Evolutionary conservation across 495 filamentous ascomycete species (phyloP).

Genomic region (Entonaema liquescens): DNA sequence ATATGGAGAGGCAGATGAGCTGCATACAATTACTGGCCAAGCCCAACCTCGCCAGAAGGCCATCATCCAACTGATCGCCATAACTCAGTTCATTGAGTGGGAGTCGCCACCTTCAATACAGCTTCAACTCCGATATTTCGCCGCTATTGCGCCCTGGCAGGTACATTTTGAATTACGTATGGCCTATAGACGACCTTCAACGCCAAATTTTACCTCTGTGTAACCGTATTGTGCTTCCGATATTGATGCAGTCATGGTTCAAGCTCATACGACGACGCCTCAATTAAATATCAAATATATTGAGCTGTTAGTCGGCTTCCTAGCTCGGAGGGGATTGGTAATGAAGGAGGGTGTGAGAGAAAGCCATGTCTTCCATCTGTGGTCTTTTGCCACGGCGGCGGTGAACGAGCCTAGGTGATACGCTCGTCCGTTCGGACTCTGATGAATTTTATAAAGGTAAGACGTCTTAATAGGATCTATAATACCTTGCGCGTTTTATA

Average conservation of each 20-base stretch:
- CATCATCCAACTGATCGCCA: conserved; percentile 12
- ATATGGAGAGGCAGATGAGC: conserved; percentile 19
- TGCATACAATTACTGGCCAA: conserved; percentile 31
- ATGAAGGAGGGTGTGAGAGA: conserved; percentile 6
- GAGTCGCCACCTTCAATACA: conserved; percentile 11
- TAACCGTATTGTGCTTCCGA: conserved; percentile 15
- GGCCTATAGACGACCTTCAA: conserved; percentile 18
- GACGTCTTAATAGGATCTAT: background rate
- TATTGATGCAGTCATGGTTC: conserved; percentile 3
- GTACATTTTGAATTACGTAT: background rate
- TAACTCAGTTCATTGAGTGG: conserved; percentile 2
- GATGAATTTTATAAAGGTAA: background rate
- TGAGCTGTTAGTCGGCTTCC: background rate
- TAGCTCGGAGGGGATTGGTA: conserved; percentile 2
- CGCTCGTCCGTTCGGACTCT: background rate
- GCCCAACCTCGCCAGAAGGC: conserved; percentile 14
- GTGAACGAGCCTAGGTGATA: background rate
- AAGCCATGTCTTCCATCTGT: background rate
- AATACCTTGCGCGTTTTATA: background rate
- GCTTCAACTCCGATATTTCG: conserved; percentile 1
- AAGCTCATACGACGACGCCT: background rate
- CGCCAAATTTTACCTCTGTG: conserved; percentile 9
- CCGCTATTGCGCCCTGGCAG: background rate
- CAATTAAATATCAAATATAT: background rate
- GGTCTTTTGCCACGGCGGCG: conserved; percentile 29